phyloP scores from a whole-genome alignment of 75 land plant genomes.

The Larix kaempferi region DNA sequence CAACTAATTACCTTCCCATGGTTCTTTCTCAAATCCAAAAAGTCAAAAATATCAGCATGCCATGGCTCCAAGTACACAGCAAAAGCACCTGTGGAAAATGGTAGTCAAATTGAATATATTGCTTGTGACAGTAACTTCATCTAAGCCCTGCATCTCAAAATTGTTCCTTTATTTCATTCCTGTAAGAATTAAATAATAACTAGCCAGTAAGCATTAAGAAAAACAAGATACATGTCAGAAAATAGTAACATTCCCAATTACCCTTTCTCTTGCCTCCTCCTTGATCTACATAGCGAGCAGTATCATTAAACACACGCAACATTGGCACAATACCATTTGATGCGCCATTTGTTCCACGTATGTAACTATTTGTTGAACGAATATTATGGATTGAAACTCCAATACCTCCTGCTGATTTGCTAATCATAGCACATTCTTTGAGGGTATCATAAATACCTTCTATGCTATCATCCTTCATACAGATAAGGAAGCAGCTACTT shows the following conservation, averaged over 20 bases:
- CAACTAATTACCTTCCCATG: constrained; percentile 34
- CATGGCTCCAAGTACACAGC: constrained; percentile 51
- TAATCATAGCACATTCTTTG: constrained; percentile 50
- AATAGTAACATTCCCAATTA: neutral
- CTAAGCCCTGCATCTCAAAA: neutral
- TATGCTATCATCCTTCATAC: constrained; percentile 57
- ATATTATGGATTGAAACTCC: constrained; percentile 41
- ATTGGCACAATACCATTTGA: constrained; percentile 55
- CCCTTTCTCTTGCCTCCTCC: constrained; percentile 61
- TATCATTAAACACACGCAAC: constrained; percentile 54
- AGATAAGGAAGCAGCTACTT: constrained; percentile 49
- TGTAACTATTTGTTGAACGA: constrained; percentile 45
- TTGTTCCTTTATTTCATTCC: neutral
- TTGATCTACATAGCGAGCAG: constrained; percentile 53
- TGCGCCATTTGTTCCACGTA: constrained; percentile 48
- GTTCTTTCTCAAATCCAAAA: constrained; percentile 39
- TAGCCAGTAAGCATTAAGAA: neutral
- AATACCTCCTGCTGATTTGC: constrained; percentile 56
- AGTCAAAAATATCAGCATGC: constrained; percentile 53
- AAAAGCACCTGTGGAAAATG: constrained; percentile 26
- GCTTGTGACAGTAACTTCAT: too few relatives aligned
- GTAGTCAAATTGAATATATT: neutral
- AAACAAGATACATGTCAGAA: neutral
- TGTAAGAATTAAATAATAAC: neutral
- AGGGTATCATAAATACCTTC: constrained; percentile 51